Evolutionary conservation across 352 stramenopile genomes (phyloP), one percentile per base, ranked within the genome.

Genomic region (Phytopythium cucurbitacearum): DNA sequence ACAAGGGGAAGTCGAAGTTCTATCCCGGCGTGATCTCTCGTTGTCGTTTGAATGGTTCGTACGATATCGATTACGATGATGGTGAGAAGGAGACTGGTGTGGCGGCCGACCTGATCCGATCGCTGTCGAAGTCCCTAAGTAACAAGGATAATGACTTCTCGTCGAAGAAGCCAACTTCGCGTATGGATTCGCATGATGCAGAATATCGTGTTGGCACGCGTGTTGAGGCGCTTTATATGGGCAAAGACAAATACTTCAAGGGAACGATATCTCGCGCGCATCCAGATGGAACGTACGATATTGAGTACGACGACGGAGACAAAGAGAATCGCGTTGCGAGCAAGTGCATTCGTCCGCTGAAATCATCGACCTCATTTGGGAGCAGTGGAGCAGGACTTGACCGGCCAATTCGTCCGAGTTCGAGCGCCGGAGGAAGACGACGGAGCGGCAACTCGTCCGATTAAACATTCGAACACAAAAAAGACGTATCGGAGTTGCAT

Each of bases 241-340:
- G 83, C 41, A 64, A 68, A 43, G 62, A 63, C 3, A 84, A 69
- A 28, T 90, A 73, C 39, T 91, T 83, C 53, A 62, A 67, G 9
- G 86, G 86, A 34, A 71, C 69, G 8, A 87, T 95, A 12, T 58
- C 60, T 0, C 56, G 62, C 8, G 64, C 43, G 2, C 65, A 80
- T 39, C 47, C 53, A 8, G 67, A 93, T 40, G 78, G 78, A 16
- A 92, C 79, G 5, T 93, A 77, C 46, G 68, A 64, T 33, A 74
- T 95, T 37, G 65, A 85, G 40, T 95, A 89, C 56, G 77, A 95
- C 41, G 85, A 95, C 44, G 83, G 83, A 3, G 77, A 89, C 7
- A 71, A 64, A 16, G 79, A 88, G 52, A 80, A 37, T 13, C 40
- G 67, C 41, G 71, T 89, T 0, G 36, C 59, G 5, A 52, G 16